These are phyloP conservation scores for Penicillium atrosanguineum DNA, from an alignment of 495 filamentous ascomycete genomes.

Conservation along the genomic window DNA sequence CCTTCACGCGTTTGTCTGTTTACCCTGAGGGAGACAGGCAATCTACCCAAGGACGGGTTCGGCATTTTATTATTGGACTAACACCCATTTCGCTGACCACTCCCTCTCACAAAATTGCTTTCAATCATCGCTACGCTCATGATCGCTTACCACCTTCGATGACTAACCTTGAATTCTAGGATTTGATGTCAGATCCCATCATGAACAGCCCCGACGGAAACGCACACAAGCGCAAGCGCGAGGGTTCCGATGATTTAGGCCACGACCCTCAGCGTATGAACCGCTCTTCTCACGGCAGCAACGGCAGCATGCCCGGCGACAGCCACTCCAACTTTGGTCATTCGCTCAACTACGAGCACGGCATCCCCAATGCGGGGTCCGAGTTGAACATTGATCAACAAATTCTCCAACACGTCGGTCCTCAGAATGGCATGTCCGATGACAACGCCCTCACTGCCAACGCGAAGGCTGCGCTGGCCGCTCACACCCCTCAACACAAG, in stretches of 20 bases:
- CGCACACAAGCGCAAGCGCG: constrained; percentile 47
- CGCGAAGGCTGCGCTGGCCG: constrained; percentile 47
- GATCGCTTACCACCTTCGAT: constrained; percentile 8
- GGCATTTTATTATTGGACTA: constrained; percentile 6
- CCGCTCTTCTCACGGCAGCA: constrained; percentile 45
- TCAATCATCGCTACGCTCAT: not conserved
- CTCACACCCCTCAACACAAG: constrained; percentile 44
- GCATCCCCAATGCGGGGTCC: constrained; percentile 34
- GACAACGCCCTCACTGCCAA: constrained; percentile 48
- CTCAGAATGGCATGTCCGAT: constrained; percentile 47
- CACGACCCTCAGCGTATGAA: constrained; percentile 44
- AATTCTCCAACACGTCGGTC: constrained; percentile 48
- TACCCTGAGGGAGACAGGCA: constrained; percentile 16
- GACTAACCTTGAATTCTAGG: constrained; percentile 18
- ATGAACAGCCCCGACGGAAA: constrained; percentile 39
- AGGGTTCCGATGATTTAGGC: constrained; percentile 41
- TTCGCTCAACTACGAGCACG: constrained; percentile 41
- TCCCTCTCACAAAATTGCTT: not conserved
- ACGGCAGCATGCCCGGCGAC: constrained; percentile 42
- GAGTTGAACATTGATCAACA: constrained; percentile 50
- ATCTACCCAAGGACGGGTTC: constrained; percentile 12
- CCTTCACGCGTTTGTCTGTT: constrained; percentile 27
- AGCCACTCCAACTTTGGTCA: constrained; percentile 42
- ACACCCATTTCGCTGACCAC: constrained; percentile 6
- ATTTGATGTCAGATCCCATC: constrained; percentile 42